These are phyloP conservation scores for Citrus unshiu DNA, from an alignment of 345 rosid species.

Conservation along the genomic window DNA sequence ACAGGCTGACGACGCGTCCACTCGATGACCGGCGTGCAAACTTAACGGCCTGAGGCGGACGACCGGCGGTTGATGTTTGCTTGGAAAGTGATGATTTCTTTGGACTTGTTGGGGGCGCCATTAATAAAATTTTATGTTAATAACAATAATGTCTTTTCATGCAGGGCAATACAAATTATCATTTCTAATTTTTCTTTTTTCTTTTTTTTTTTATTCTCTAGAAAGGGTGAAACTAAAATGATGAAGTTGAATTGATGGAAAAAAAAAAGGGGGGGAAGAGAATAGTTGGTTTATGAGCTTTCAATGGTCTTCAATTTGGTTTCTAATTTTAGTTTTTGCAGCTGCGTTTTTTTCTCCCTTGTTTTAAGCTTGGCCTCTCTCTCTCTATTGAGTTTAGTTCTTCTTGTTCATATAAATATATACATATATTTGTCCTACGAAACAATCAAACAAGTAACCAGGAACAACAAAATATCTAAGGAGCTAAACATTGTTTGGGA, in stretches of 20 bases:
- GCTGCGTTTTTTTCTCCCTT: slow-evolving; percentile 28
- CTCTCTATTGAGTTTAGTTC: background rate
- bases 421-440: too few species aligned
- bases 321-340: slow-evolving; percentile 22
- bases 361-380: slow-evolving; percentile 38
- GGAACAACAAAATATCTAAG: too few species aligned
- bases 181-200: background rate
- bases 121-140: slow-evolving; percentile 5
- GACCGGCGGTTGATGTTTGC: slow-evolving; percentile 39
- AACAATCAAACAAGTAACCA: too few species aligned
- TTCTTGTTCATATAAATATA: background rate
- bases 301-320: slow-evolving; percentile 15
- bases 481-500: too few species aligned
- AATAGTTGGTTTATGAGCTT: background rate
- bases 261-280: background rate
- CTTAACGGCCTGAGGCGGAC: slow-evolving; percentile 60
- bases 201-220: background rate
- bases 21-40: slow-evolving; percentile 66
- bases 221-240: background rate
- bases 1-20: slow-evolving; percentile 60
- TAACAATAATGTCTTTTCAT: background rate
- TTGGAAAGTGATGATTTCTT: slow-evolving; percentile 39
- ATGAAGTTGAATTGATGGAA: slow-evolving; percentile 5
- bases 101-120: slow-evolving; percentile 33
- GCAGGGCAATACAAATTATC: background rate